These are phyloP conservation scores for Emmonsia crescens DNA, from an alignment of 2,329 filamentous ascomycete species.

Conservation along the genomic window DNA sequence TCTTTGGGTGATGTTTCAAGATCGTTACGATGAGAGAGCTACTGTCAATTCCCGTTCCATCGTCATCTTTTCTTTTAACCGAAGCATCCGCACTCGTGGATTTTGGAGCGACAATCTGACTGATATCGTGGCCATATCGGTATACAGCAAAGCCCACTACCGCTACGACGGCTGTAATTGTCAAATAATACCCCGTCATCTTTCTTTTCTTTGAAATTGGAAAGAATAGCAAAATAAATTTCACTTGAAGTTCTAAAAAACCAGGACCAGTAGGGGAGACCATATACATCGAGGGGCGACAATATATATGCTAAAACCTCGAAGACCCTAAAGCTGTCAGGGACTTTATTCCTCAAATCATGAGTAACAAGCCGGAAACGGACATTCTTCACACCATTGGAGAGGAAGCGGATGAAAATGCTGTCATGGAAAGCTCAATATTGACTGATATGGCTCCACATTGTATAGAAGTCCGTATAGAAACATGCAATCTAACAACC, in stretches of 20 bases:
- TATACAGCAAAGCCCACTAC: neutral
- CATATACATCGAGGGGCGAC: neutral
- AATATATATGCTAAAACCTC: neutral
- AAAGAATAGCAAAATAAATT: neutral
- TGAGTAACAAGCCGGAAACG: neutral
- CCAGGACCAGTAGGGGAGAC: neutral
- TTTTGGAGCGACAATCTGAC: neutral
- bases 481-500: neutral
- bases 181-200: neutral
- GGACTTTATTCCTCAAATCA: neutral
- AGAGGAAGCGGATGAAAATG: neutral
- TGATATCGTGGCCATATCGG: neutral
- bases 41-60: slow-evolving; percentile 3
- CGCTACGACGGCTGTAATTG: neutral
- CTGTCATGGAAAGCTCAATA: no score
- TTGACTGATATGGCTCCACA: neutral
- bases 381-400: neutral
- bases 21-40: slow-evolving; percentile 2
- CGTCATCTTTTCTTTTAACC: neutral
- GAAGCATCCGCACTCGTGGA: neutral
- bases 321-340: neutral
- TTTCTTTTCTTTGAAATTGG: neutral
- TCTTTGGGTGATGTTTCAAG: slow-evolving; percentile 6
- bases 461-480: neutral
- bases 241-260: neutral